Conservation (phyloP, 2,329 filamentous ascomycete species). For the Apiospora sp. region DNA sequence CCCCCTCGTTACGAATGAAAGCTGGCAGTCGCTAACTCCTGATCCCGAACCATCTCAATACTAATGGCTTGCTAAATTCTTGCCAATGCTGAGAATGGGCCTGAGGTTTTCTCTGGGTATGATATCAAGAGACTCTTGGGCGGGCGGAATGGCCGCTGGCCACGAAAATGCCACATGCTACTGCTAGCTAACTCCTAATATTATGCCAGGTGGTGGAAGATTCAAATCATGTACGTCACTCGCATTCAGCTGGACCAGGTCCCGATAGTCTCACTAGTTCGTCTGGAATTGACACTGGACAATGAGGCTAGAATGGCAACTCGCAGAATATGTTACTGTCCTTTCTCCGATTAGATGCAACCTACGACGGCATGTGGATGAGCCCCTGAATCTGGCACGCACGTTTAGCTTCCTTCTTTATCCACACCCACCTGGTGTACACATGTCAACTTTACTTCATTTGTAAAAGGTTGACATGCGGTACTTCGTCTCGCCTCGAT, state of each 20-base stretch:
- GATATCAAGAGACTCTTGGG: not conserved
- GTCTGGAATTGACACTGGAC: not conserved
- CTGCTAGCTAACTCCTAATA: no score
- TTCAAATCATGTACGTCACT: not conserved
- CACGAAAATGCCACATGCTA: not conserved
- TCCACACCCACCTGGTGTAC: not conserved
- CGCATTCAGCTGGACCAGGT: not conserved
- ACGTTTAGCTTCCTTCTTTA: not conserved
- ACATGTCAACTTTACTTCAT: conserved; percentile 30
- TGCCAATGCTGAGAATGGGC: not conserved
- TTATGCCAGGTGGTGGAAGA: not conserved
- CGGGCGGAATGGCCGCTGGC: not conserved
- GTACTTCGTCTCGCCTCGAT: conserved; percentile 65
- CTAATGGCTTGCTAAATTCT: no score
- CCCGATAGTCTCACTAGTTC: not conserved
- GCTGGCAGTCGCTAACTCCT: no score
- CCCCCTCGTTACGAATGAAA: no score
- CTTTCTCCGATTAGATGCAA: not conserved
- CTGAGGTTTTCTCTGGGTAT: not conserved
- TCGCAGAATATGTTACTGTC: not conserved
- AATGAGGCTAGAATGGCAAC: not conserved
- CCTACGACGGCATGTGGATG: no score
- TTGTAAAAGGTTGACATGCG: conserved; percentile 62
- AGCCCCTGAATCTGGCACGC: not conserved
- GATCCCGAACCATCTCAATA: no score